Conservation (phyloP, 2,329 filamentous ascomycete species). For the Penicillium sp. region DNA sequence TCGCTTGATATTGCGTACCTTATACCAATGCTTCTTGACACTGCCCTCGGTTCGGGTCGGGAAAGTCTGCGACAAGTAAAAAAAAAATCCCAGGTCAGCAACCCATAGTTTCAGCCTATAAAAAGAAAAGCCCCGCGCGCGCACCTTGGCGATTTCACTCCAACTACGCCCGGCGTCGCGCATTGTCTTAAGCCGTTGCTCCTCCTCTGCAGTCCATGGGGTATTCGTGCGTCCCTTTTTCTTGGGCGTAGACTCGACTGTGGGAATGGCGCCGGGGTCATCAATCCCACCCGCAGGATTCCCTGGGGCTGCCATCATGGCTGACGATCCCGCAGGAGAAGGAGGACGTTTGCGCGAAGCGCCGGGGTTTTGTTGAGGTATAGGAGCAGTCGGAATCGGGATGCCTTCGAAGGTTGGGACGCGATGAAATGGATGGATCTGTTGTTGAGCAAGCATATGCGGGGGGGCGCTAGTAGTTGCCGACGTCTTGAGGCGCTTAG, state of each 20-base stretch:
- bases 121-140: constrained; percentile 22
- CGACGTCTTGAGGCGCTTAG: constrained; percentile 45
- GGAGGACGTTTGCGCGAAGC: constrained; percentile 47
- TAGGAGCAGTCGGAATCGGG: constrained; percentile 40
- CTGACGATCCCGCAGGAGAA: constrained; percentile 39
- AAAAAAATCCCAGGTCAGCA: constrained; percentile 3
- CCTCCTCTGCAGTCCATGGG: constrained; percentile 93
- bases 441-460: constrained; percentile 42
- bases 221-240: constrained; percentile 99
- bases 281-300: constrained; percentile 33
- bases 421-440: constrained; percentile 38
- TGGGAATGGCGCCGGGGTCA: constrained; percentile 25
- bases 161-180: constrained; percentile 89
- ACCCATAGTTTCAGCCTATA: constrained; percentile 1
- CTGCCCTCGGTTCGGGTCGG: constrained; percentile 91
- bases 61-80: constrained; percentile 65
- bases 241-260: constrained; percentile 37
- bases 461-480: constrained; percentile 36
- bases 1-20: constrained; percentile 55
- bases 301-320: constrained; percentile 39
- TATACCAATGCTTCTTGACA: constrained; percentile 99
- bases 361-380: constrained; percentile 31
- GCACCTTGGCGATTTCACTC: constrained; percentile 96
- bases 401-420: constrained; percentile 41
- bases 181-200: constrained; percentile 90